A percentile compares a stretch with the other conserved stretches of the same genome.
Conservation (phyloP, 2,329 filamentous ascomycete species). For the Camillea tinctor region DNA sequence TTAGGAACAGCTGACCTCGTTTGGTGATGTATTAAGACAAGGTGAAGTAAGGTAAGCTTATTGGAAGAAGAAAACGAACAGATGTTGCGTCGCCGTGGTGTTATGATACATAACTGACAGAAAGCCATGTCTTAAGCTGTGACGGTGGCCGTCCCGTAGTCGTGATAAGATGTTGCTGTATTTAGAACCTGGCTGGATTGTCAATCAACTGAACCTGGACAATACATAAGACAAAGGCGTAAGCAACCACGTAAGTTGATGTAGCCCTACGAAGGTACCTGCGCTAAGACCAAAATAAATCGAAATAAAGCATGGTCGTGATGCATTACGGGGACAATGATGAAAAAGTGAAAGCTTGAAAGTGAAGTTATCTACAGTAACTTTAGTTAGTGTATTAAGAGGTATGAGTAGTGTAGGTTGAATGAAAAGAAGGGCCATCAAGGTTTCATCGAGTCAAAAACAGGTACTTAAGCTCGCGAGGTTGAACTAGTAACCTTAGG, state of each 20-base stretch:
- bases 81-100: background rate
- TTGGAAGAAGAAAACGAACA: background rate
- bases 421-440: too few relatives aligned
- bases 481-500: too few relatives aligned
- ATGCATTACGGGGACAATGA: too few relatives aligned
- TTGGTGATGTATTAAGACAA: background rate
- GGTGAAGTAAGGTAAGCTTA: background rate
- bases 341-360: too few relatives aligned
- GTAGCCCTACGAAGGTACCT: too few relatives aligned
- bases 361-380: too few relatives aligned
- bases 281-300: too few relatives aligned
- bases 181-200: background rate
- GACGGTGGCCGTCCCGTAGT: slow-evolving; percentile 1
- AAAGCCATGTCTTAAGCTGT: background rate
- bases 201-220: background rate
- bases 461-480: too few relatives aligned
- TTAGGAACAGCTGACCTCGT: background rate
- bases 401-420: too few relatives aligned
- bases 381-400: too few relatives aligned
- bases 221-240: background rate
- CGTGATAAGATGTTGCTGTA: background rate
- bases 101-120: background rate
- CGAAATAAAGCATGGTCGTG: too few relatives aligned
- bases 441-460: too few relatives aligned
- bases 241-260: background rate